Conservation (phyloP, 305 asterid species). For the Solanum hybrid region DNA sequence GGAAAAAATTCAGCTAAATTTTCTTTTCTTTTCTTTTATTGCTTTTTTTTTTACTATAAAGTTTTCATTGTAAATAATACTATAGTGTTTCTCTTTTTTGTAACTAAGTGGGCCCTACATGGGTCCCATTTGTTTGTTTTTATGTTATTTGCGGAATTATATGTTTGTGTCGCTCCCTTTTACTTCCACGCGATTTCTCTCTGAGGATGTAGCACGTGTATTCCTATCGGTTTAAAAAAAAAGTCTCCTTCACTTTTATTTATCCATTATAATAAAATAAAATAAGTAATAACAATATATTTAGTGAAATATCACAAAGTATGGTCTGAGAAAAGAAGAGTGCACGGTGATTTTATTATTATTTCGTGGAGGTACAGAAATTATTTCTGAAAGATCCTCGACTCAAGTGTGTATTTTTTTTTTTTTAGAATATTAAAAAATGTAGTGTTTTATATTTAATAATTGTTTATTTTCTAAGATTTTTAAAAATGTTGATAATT, state of each 20-base stretch:
- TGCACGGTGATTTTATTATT: too few relatives aligned
- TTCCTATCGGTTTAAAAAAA: background rate
- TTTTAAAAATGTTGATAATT: background rate
- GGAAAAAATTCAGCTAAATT: background rate
- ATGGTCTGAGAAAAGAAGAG: background rate
- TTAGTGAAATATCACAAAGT: background rate
- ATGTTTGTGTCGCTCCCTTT: background rate
- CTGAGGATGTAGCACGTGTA: background rate
- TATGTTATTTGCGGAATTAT: background rate
- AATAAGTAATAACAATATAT: too few relatives aligned
- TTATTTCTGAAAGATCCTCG: background rate
- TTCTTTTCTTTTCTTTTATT: background rate
- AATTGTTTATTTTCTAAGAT: background rate
- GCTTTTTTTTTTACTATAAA: background rate
- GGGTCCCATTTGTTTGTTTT: background rate
- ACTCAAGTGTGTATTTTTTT: too few relatives aligned
- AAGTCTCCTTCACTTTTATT: too few relatives aligned
- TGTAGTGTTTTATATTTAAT: background rate
- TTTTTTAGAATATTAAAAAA: background rate
- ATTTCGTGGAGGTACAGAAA: rapidly evolving
- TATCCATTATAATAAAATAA: too few relatives aligned
- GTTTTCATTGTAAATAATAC: background rate
- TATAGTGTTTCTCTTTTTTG: background rate
- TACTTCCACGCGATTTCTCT: background rate
- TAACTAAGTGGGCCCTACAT: background rate